Base-by-base conservation (phyloP, 2,329 filamentous ascomycete species). In the Diaporthe sp. region DNA sequence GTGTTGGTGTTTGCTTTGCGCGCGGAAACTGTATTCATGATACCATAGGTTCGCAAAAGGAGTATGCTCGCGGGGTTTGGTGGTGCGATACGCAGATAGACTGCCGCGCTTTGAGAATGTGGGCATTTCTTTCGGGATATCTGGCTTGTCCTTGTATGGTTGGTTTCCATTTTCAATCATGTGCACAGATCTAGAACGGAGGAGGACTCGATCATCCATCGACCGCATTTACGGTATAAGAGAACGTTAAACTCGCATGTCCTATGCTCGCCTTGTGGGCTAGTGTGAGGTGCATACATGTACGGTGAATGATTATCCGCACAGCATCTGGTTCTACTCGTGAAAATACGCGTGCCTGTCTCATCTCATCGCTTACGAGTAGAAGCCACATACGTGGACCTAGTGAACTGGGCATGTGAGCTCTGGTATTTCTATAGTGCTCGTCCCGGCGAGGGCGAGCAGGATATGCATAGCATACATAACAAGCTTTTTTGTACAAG, bases 11-110 rank as follows among this genome's bases (percentile, higher is more conserved):
- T 19, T 6, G n/a, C 3, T 42, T 17, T 22, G 15, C 15, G 5
- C 34, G 13, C n/a, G 46, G 46, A 10, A n/a, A n/a, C n/a, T 42
- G n/a, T 46, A 51, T 59, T 58, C 59, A 73, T 73, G 69, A 75
- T 75, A 75, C 69, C 69, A 73, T 25, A n/a, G 39, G 28, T 7
- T 62, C 37, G 31, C 13, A 46, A 62, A 6, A n/a, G n/a, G 46
- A 68, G 46, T 22, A 53, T 42, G 7, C 37, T 42, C 13, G n/a
- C 55, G 19, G 31, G 34, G 13, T 61, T 44, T 62, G 59, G n/a
- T 2, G 13, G 17, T 31, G 28, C 15, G 15, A 68, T 25, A 28
- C 34, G 46, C 46, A 68, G 31, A 39, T 68, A 68, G 65, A 68
- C 39, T 67, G 25, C 6, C 34, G 22, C 13, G 19, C 9, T 19